Conservation (phyloP, 176 grass and related monocot genomes). For the Paspalum notatum region DNA sequence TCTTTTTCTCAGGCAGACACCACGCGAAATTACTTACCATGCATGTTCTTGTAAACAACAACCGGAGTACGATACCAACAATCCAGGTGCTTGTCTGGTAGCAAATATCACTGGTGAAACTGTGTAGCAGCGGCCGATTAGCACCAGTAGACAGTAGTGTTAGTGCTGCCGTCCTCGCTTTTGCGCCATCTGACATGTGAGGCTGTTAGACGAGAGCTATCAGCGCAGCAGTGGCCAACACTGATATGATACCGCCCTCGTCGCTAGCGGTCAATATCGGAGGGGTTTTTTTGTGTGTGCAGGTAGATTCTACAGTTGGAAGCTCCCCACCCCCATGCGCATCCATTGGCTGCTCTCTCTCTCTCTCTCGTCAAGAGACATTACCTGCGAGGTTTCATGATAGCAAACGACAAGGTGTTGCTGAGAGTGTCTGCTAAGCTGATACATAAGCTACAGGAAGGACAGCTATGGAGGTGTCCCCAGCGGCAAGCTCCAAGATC, state of each 20-base stretch:
- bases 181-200: not conserved
- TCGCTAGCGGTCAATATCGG: slow-evolving; percentile 34
- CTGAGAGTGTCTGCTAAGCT: slow-evolving; percentile 2
- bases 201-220: not conserved
- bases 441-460: slow-evolving; percentile 43
- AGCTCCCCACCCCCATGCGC: not conserved
- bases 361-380: not conserved
- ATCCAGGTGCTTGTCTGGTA: slow-evolving; percentile 34
- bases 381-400: slow-evolving; percentile 14
- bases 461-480: slow-evolving; percentile 35
- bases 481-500: slow-evolving; percentile 22
- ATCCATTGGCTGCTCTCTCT: not conserved
- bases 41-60: slow-evolving; percentile 5
- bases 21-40: not conserved
- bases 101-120: slow-evolving; percentile 34
- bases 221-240: not conserved
- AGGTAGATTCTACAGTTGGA: slow-evolving; percentile 28
- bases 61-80: not conserved
- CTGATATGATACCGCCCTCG: slow-evolving; percentile 13
- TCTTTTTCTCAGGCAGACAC: not conserved
- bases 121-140: not conserved
- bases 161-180: too few relatives aligned
- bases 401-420: slow-evolving; percentile 13
- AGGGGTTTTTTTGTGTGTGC: not conserved
- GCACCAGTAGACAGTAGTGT: not conserved